A percentile compares a stretch with the other conserved stretches of the same genome.
These are phyloP conservation scores for Angomonas deanei DNA, from an alignment of 208 protist genomes.

Conservation along the genomic window DNA sequence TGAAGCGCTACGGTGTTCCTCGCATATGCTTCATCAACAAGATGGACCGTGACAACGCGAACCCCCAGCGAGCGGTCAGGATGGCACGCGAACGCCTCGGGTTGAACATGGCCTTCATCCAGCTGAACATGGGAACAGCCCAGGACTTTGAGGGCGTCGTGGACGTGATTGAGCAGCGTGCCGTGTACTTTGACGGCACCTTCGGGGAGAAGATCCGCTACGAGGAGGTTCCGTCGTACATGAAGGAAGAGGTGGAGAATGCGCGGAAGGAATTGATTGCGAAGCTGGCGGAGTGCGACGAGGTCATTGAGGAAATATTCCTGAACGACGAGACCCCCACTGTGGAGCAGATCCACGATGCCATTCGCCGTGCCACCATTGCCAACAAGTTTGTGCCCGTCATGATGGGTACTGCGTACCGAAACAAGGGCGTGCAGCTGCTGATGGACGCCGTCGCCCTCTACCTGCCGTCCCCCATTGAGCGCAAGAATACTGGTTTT, in stretches of 20 bases:
- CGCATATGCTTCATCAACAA: constrained; percentile 99
- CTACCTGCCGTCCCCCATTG: constrained; percentile 95
- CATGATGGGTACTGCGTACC: constrained; percentile 96
- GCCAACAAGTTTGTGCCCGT: constrained; percentile 96
- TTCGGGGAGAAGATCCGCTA: constrained; percentile 87
- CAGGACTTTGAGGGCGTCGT: constrained; percentile 95
- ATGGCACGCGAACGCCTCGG: constrained; percentile 90
- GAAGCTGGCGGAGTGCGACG: constrained; percentile 94
- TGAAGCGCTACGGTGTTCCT: constrained; percentile 98
- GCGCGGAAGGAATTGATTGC: constrained; percentile 90
- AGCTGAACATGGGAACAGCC: constrained; percentile 96
- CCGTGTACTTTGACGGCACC: constrained; percentile 92
- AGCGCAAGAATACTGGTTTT: constrained; percentile 86
- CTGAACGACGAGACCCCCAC: constrained; percentile 90
- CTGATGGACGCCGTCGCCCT: constrained; percentile 96
- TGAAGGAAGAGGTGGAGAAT: constrained; percentile 64
- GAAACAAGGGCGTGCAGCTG: constrained; percentile 98
- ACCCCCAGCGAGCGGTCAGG: constrained; percentile 73
- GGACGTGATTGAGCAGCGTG: constrained; percentile 92
- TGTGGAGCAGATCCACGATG: constrained; percentile 83
- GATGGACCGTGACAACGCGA: constrained; percentile 94
- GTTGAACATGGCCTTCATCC: constrained; percentile 94
- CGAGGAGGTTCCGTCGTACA: constrained; percentile 75
- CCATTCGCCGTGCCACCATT: constrained; percentile 93
- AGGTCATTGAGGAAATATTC: constrained; percentile 92